A percentile compares a stretch with the other conserved stretches of the same genome.
Evolutionary conservation across 306 rosid species (phyloP).

Genomic region (Acacia acuminata): DNA sequence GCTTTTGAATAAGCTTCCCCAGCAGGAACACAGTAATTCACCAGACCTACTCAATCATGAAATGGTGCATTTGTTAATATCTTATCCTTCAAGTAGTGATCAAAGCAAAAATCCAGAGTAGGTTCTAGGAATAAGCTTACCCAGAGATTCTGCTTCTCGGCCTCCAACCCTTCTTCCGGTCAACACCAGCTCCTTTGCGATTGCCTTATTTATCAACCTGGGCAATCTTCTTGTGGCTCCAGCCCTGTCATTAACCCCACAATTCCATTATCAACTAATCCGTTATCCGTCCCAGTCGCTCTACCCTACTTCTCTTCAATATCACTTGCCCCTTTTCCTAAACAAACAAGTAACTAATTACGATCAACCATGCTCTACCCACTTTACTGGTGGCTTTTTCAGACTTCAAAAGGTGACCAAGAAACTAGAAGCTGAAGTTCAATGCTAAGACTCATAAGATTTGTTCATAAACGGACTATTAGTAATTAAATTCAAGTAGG

Average conservation of each 20-base stretch:
- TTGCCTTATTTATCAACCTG: conserved; percentile 59
- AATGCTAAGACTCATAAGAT: conserved; percentile 21
- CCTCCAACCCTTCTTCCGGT: conserved; percentile 61
- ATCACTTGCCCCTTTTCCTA: not conserved
- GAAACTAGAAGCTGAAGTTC: not conserved
- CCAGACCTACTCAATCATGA: conserved; percentile 45
- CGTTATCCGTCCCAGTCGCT: not conserved
- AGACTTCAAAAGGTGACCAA: not conserved
- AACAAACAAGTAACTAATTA: not conserved
- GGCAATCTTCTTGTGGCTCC: conserved; percentile 72
- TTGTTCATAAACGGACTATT: not conserved
- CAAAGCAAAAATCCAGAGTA: not conserved
- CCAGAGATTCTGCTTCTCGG: conserved; percentile 58
- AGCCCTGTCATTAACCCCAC: conserved; percentile 48
- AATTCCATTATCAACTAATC: conserved; percentile 4
- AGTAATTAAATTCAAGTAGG: not conserved
- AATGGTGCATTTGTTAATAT: not conserved
- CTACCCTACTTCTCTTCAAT: not conserved
- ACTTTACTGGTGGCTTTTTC: not conserved
- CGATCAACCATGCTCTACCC: not conserved
- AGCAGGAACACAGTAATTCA: conserved; percentile 60
- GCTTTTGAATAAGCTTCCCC: conserved; percentile 66
- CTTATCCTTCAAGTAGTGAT: not conserved
- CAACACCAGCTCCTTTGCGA: conserved; percentile 61
- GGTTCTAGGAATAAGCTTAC: conserved; percentile 24